A percentile compares a stretch with the other conserved stretches of the same genome.
These are phyloP conservation scores for Boletus subparvulus DNA, from an alignment of 768 basidiomycete species.

Conservation along the genomic window DNA sequence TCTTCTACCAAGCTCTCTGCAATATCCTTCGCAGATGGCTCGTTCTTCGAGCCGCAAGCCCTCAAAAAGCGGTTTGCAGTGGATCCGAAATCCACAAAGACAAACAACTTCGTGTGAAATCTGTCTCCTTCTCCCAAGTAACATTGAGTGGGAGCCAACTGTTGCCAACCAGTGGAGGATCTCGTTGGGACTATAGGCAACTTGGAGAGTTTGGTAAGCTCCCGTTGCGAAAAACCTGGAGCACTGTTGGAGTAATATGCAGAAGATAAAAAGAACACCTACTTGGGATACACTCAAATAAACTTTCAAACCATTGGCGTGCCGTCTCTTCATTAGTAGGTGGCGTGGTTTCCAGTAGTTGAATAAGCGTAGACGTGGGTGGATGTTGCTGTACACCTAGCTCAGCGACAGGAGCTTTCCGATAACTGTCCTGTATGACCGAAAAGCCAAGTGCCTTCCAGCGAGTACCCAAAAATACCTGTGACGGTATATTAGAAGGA, in stretches of 20 bases:
- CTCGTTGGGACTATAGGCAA: slow-evolving; percentile 50
- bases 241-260: background rate
- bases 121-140: slow-evolving; percentile 58
- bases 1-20: slow-evolving; percentile 63
- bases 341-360: slow-evolving; percentile 52
- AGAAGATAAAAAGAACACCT: slow-evolving; percentile 19
- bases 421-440: slow-evolving; percentile 53
- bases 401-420: slow-evolving; percentile 50
- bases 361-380: slow-evolving; percentile 52
- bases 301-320: slow-evolving; percentile 58
- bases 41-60: slow-evolving; percentile 79
- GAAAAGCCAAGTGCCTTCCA: slow-evolving; percentile 71
- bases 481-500: no score
- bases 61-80: slow-evolving; percentile 77
- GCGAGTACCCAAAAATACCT: slow-evolving; percentile 6
- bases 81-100: slow-evolving; percentile 82
- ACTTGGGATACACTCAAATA: slow-evolving; percentile 60
- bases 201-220: slow-evolving; percentile 54
- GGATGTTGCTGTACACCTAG: slow-evolving; percentile 70
- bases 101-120: slow-evolving; percentile 79
- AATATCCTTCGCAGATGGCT: slow-evolving; percentile 81
- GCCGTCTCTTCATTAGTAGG: slow-evolving; percentile 55
- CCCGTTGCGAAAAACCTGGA: slow-evolving; percentile 52
- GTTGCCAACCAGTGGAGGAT: slow-evolving; percentile 14
- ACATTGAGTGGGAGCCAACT: slow-evolving; percentile 60